Base-by-base conservation (phyloP, 371 early-diverging fungal species). In the Sporodiniella umbellata region DNA sequence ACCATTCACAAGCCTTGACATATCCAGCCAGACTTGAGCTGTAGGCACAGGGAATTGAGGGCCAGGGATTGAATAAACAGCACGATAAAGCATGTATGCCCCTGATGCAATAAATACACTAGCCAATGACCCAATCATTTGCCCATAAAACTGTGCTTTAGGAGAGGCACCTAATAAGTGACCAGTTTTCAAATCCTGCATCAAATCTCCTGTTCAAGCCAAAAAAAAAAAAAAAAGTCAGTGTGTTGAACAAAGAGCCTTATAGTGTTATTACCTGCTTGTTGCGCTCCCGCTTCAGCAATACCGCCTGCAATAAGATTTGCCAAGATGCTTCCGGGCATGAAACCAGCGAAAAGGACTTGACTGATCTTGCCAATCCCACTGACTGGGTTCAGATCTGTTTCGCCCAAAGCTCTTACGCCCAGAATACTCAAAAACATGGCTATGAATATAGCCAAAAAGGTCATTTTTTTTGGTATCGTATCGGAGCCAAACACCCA, bases 111-210 rank as follows among this genome's bases (percentile, higher is more conserved):
- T 51, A 48, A 75, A 65, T 0, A 62, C 72, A 53, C 76, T 87
- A 30, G 86, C 78, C 22, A 90, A 64, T 8, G 89, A 88, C 0
- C 92, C 93, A 37, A 92, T 78, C 71, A 89, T 60, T 57, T 94
- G 94, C 0, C 86, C 94, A 52, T 79, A 83, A 64, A 94, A 92
- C 65, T 92, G 93, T 0, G 92, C 86, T 48, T 85, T 81, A 1
- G 94, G 94, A 0, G 89, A 85, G 1, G 93, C 92, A 22, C 79
- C 78, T 21, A 94, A 64, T 10, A 92, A 51, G 61, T 92, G 88
- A 0, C 90, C 94, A 4, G 94, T 92, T 58, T 92, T 92, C 28
- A 94, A 67, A 66, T 94, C 94, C 48, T 90, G 89, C 85, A 94
- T 90, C 56, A 94, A 75, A 55, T 92, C 93, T 45, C 89, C 70